phyloP scores from a whole-genome alignment of 768 basidiomycete species.

The Xerocomellus dryophilus region DNA sequence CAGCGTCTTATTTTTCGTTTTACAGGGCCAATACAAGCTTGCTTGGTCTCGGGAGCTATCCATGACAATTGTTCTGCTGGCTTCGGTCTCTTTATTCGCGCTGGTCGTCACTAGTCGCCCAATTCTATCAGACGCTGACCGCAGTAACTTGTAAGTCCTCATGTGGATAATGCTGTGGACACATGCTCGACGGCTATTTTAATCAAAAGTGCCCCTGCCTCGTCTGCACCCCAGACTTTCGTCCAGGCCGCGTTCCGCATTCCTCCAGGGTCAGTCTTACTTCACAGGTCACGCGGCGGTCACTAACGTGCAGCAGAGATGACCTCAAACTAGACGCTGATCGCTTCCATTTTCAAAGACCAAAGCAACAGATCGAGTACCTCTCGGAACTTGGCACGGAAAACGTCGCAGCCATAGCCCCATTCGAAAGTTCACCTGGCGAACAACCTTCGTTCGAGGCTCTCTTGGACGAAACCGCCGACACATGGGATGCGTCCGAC shows the following conservation, averaged over 20 bases:
- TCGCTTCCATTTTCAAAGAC: slow-evolving; percentile 31
- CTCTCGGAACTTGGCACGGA: slow-evolving; percentile 29
- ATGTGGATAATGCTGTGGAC: slow-evolving; percentile 4
- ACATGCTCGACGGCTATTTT: slow-evolving; percentile 14
- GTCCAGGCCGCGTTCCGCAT: slow-evolving; percentile 38
- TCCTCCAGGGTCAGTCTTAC: slow-evolving; percentile 36
- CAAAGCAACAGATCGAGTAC: slow-evolving; percentile 30
- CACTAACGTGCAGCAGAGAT: slow-evolving; percentile 23
- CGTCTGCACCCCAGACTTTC: slow-evolving; percentile 28
- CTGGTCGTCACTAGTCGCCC: slow-evolving; percentile 46
- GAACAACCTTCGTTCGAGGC: slow-evolving; percentile 19
- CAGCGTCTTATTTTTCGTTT: slow-evolving; percentile 2
- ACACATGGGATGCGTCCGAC: slow-evolving; percentile 17
- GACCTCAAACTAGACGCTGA: slow-evolving; percentile 18
- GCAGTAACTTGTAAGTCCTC: slow-evolving; percentile 30
- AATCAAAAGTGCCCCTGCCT: slow-evolving; percentile 6
- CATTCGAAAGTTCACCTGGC: slow-evolving; percentile 20
- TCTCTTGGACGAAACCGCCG: slow-evolving; percentile 24
- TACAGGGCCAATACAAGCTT: not conserved
- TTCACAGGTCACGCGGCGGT: slow-evolving; percentile 1
- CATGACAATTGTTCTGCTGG: slow-evolving; percentile 40
- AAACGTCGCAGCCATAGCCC: slow-evolving; percentile 29
- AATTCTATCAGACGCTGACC: slow-evolving; percentile 26
- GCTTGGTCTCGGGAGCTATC: not conserved
- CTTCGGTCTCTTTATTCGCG: slow-evolving; percentile 39